Conservation (phyloP, 768 basidiomycete species). For the Pleurotus pulmonarius region DNA sequence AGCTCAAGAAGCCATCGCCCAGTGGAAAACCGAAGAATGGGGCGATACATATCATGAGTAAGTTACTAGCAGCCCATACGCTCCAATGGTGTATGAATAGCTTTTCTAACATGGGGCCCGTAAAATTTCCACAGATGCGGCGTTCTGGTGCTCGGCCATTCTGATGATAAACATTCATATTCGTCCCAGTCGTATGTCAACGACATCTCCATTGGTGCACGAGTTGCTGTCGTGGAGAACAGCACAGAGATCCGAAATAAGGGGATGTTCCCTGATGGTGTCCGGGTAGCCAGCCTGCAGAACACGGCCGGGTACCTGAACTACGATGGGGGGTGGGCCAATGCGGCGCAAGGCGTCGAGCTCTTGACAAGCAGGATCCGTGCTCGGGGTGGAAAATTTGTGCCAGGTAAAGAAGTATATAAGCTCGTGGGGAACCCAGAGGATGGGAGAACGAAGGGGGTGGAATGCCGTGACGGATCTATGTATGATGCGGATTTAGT, state of each 20-base stretch:
- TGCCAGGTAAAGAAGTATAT: conserved; percentile 55
- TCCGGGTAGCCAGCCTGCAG: conserved; percentile 32
- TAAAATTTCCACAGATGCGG: conserved; percentile 50
- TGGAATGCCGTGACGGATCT: conserved; percentile 57
- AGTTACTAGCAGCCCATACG: conserved; percentile 19
- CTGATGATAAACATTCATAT: conserved; percentile 33
- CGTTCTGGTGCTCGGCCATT: conserved; percentile 53
- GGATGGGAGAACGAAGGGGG: conserved; percentile 48
- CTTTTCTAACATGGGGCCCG: neutral
- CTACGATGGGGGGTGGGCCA: conserved; percentile 79
- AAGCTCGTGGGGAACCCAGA: conserved; percentile 33
- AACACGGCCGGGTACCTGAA: conserved; percentile 62
- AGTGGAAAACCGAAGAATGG: conserved; percentile 75
- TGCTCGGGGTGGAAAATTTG: conserved; percentile 56
- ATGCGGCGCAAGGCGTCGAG: conserved; percentile 64
- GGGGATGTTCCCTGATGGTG: conserved; percentile 40
- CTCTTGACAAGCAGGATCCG: conserved; percentile 52
- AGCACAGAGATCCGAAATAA: conserved; percentile 34
- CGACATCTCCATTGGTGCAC: conserved; percentile 55
- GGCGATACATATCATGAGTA: conserved; percentile 82
- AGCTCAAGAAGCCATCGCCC: conserved; percentile 70
- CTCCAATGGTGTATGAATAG: neutral
- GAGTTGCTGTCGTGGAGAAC: conserved; percentile 35
- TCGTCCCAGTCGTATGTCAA: conserved; percentile 56
- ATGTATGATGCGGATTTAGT: conserved; percentile 54